A percentile compares a stretch with the other conserved stretches of the same genome.
Evolutionary conservation across 2,329 filamentous ascomycete genomes (phyloP).

Genomic region (Apiospora rasikravindrae): DNA sequence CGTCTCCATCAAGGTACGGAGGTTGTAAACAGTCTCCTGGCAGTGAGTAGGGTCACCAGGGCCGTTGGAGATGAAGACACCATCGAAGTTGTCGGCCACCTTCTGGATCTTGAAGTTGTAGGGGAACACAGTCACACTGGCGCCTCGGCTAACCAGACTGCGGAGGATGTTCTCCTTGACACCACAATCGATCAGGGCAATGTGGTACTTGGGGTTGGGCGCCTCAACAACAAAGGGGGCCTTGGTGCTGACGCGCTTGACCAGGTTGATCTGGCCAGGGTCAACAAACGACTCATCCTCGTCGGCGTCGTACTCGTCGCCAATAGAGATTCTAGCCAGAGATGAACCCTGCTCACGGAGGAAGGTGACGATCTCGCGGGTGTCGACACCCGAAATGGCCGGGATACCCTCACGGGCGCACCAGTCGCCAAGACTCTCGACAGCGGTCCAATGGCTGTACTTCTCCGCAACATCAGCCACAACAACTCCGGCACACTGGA

Average conservation of each 20-base stretch:
- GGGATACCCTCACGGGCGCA: constrained; percentile 95
- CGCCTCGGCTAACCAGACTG: constrained; percentile 88
- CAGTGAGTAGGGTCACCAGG: constrained; percentile 98
- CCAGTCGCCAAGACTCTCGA: constrained; percentile 92
- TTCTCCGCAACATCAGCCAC: constrained; percentile 92
- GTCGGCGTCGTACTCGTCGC: constrained; percentile 97
- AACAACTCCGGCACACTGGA: constrained; percentile 94
- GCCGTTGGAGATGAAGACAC: constrained; percentile 98
- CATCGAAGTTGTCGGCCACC: constrained; percentile 96
- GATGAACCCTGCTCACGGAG: constrained; percentile 97
- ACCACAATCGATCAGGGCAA: constrained; percentile 96
- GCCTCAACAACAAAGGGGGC: constrained; percentile 95
- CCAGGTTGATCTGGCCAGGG: constrained; percentile 94
- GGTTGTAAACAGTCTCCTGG: constrained; percentile 91
- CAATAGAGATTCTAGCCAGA: constrained; percentile 89
- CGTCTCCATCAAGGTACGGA: constrained; percentile 86
- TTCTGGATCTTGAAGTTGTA: constrained; percentile 98
- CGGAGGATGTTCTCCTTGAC: constrained; percentile 99
- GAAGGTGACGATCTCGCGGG: constrained; percentile 92
- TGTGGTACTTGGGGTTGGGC: constrained; percentile 80
- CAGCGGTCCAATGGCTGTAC: constrained; percentile 99
- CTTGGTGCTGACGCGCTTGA: constrained; percentile 96
- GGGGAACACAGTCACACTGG: constrained; percentile 92
- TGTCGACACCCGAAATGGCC: constrained; percentile 95
- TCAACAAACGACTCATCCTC: constrained; percentile 97